These are phyloP conservation scores for Beauveria asiatica DNA, from an alignment of 2,329 filamentous ascomycete genomes.

Conservation along the genomic window DNA sequence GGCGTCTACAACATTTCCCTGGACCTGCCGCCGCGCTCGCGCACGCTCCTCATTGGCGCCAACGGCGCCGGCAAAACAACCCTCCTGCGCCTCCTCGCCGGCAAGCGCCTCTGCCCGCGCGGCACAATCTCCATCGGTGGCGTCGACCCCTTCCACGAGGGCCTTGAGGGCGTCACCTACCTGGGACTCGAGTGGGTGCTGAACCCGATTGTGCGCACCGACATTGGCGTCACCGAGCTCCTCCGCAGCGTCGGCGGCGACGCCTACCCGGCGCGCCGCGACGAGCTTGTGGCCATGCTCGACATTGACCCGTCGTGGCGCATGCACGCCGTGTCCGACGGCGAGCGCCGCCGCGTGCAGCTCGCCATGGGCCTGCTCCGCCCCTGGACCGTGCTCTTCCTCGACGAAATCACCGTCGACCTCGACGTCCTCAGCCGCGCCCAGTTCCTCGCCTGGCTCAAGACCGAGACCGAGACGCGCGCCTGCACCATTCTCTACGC, in stretches of 20 bases:
- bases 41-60: conserved; percentile 87
- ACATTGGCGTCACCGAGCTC: conserved; percentile 85
- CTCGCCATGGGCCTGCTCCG: conserved; percentile 89
- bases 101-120: conserved; percentile 82
- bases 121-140: conserved; percentile 69
- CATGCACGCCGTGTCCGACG: conserved; percentile 92
- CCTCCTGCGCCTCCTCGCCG: conserved; percentile 84
- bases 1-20: conserved; percentile 69
- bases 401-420: conserved; percentile 97
- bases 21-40: conserved; percentile 69
- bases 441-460: conserved; percentile 80
- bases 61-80: conserved; percentile 98
- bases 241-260: conserved; percentile 80
- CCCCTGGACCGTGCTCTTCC: conserved; percentile 82
- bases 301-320: conserved; percentile 91
- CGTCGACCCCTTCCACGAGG: conserved; percentile 84
- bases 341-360: conserved; percentile 85
- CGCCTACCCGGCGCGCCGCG: conserved; percentile 69
- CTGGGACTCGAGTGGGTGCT: conserved; percentile 97
- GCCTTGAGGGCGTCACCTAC: conserved; percentile 90
- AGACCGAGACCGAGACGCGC: conserved; percentile 72
- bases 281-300: conserved; percentile 79
- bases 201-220: conserved; percentile 89
- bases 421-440: conserved; percentile 78
- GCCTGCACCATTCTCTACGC: conserved; percentile 93